These are phyloP conservation scores for Morella rubra DNA, from an alignment of 306 rosid species.

Conservation along the genomic window DNA sequence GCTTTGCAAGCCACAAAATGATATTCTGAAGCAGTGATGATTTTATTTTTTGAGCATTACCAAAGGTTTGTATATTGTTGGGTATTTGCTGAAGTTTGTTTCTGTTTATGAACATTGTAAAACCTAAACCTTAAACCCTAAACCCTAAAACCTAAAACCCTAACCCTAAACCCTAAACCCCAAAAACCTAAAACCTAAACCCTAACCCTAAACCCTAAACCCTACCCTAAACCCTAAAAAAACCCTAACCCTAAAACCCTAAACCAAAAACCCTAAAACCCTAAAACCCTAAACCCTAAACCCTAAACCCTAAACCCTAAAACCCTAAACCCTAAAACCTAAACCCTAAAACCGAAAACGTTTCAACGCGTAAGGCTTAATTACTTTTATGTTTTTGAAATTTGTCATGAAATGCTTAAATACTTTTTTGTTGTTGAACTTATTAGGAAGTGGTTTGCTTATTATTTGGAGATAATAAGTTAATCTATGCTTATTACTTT, in stretches of 20 bases:
- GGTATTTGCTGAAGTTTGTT: no score
- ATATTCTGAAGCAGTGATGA: no score
- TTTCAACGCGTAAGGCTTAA: no score
- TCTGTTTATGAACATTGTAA: neutral
- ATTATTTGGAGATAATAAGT: no score
- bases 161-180: constrained; percentile 19
- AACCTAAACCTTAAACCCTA: constrained; percentile 26
- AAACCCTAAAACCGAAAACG: constrained; percentile 26
- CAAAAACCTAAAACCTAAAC: constrained; percentile 27
- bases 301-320: constrained; percentile 26
- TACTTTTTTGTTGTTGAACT: no score
- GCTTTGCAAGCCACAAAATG: no score
- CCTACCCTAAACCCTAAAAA: constrained; percentile 22
- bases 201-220: constrained; percentile 34
- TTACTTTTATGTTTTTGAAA: no score
- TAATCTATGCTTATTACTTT: no score
- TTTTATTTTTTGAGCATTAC: no score
- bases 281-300: constrained; percentile 33
- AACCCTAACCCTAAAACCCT: constrained; percentile 33
- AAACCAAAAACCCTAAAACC: constrained; percentile 26
- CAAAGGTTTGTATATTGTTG: no score
- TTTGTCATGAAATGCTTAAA: no score
- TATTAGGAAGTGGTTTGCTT: no score
- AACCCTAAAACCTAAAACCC: constrained; percentile 22
- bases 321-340: constrained; percentile 32